Base-by-base conservation (phyloP, 1,284 basidiomycete species). In the Fistulina hepatica region DNA sequence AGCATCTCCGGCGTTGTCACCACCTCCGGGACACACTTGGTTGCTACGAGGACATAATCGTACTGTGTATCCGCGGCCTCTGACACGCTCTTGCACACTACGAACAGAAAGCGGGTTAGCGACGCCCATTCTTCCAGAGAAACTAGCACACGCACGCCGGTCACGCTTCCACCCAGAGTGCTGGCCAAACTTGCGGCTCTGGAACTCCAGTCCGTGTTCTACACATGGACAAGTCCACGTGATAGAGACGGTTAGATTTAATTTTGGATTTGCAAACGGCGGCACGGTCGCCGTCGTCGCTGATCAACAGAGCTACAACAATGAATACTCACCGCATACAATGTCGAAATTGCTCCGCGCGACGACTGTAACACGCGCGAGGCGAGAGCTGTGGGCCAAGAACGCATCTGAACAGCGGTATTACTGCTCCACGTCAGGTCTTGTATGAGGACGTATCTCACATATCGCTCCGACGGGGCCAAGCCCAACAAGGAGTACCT, bases 11-110 rank as follows among this genome's bases (percentile, higher is more conserved):
- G 52, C 1, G 65, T 72, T 1, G 65, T 59, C 5, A 57, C 46
- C 16, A 74, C 52, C 40, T 76, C 73, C 0, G 73, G 74, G 1
- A 75, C 55, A 12, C 65, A 65, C 48, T 78, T 78, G 13, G 71
- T 72, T 2, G 67, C 61, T 40, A 74, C 56, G 16, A 76, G 48
- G 24, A 72, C 66, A 48, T 66, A 65, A 13, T 65, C 59, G 51
- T 73, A 76, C 2, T 55, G 37, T 8, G 56, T 50, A 30, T 71
- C 67, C n/a, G 62, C 48, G 0, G 71, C 67, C 20, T 67, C 58
- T 3, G 55, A 52, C 28, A 73, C 55, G 10, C 5, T 31, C 15
- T 27, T 11, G 25, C 15, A 27, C 25, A 27, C 12, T 11, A 3
- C 25, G 15, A 27, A 6, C 12, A 6, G 15, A 27, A 6, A 11